Evolutionary conservation across 164 flowering plant species (phyloP), one percentile per base, ranked within the genome.

Genomic region (Platanus orientalis): DNA sequence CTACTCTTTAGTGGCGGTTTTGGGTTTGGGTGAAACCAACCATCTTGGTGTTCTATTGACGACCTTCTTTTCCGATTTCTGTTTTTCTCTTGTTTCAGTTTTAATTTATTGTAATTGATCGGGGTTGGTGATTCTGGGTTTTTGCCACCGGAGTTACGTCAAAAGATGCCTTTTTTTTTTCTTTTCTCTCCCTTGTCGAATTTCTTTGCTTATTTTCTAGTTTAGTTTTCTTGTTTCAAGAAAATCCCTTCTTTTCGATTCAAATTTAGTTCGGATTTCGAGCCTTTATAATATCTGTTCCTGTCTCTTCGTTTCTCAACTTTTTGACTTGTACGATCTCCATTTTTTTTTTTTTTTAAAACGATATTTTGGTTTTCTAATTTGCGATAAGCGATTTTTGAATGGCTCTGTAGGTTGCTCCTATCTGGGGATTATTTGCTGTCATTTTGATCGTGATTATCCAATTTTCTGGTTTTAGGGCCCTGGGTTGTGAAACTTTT

Each of bases 351-450:
- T n/a, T n/a, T n/a, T n/a, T n/a, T n/a, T n/a, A n/a, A n/a, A n/a
- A n/a, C n/a, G n/a, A n/a, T n/a, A n/a, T n/a, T n/a, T n/a, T n/a
- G n/a, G n/a, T n/a, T n/a, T n/a, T n/a, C n/a, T n/a, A n/a, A n/a
- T n/a, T n/a, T n/a, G n/a, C n/a, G 39, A 13, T 59, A 42, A 23
- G 62, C 52, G 25, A 42, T 45, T 60, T n/a, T 50, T 14, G 28
- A 26, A 42, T 59, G 29, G 51, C 62, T 27, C 6, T 54, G 36
- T 13, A 34, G n/a, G 44, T 21, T 24, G 19, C 24, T 27, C 20
- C 32, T 59, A 26, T 59, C 1, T 12, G 12, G 52, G 29, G 34
- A 42, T 27, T 19, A 7, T 45, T 13, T 17, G 20, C 21, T 21
- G n/a, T 44, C 40, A 30, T 58, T 24, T 40, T 42, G 12, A 16